Percentiles rank a stretch among this genome's conserved stretches.
phyloP scores from a whole-genome alignment of 257 asterid genomes.

The Solanum dulcamara region DNA sequence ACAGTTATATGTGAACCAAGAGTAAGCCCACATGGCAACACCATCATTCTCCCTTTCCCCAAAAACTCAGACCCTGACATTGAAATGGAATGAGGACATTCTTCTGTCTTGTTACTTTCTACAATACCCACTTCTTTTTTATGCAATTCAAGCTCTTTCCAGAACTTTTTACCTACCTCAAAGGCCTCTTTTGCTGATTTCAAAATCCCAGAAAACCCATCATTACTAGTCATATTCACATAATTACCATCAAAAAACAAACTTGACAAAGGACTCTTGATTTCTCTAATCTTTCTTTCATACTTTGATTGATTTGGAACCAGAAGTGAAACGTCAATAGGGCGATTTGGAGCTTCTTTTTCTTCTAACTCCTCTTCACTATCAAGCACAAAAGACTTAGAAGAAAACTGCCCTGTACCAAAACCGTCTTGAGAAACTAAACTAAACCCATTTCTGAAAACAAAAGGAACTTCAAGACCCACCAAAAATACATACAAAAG shows the following conservation, averaged over 20 bases:
- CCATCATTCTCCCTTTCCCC: slow-evolving; percentile 42
- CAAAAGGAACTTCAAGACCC: slow-evolving; percentile 69
- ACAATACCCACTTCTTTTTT: slow-evolving; percentile 5
- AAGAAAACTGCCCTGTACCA: slow-evolving; percentile 36
- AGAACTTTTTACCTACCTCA: slow-evolving; percentile 40
- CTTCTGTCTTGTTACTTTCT: slow-evolving; percentile 17
- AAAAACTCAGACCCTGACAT: slow-evolving; percentile 35
- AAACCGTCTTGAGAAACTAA: slow-evolving; percentile 30
- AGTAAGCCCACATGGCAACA: slow-evolving; percentile 84
- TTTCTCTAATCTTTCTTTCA: slow-evolving; percentile 20
- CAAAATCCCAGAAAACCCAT: slow-evolving; percentile 28
- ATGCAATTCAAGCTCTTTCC: slow-evolving; percentile 45
- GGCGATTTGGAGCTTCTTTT: slow-evolving; percentile 58
- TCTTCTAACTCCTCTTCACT: slow-evolving; percentile 57
- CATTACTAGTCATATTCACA: slow-evolving; percentile 24
- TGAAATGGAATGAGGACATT: slow-evolving; percentile 54
- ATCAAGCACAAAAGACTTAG: slow-evolving; percentile 49
- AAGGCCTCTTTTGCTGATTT: slow-evolving; percentile 50
- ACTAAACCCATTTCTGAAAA: slow-evolving; percentile 41
- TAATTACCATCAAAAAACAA: slow-evolving; percentile 49
- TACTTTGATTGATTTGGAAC: slow-evolving; percentile 20
- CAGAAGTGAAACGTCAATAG: slow-evolving; percentile 29
- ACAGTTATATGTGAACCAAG: slow-evolving; percentile 92
- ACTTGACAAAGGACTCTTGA: slow-evolving; percentile 22
- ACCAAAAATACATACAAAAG: slow-evolving; percentile 46